These are phyloP conservation scores for Actinomucor elegans DNA, from an alignment of 371 early-diverging fungal genomes.

Conservation along the genomic window DNA sequence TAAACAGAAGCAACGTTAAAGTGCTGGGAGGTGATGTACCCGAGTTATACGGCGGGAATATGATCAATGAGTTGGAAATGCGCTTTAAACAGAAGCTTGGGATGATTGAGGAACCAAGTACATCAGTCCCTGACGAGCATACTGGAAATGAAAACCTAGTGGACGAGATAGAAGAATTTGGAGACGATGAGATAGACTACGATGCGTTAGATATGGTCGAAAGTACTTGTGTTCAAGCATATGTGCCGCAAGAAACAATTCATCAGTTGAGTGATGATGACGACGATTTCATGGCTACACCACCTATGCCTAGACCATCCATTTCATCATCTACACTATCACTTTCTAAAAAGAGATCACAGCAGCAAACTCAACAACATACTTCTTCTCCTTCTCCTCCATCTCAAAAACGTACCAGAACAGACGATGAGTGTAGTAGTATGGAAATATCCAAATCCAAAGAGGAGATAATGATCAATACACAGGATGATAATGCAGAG, in stretches of 20 bases:
- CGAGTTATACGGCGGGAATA: slow-evolving; percentile 28
- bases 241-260: too few species aligned
- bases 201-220: not conserved
- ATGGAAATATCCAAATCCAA: too few species aligned
- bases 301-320: not conserved
- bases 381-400: too few species aligned
- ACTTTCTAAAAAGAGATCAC: not conserved
- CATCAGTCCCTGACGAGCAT: not conserved
- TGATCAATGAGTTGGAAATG: slow-evolving; percentile 26
- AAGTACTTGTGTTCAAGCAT: too few species aligned
- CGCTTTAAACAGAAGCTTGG: slow-evolving; percentile 28
- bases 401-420: too few species aligned
- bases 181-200: not conserved
- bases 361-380: not conserved
- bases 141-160: not conserved
- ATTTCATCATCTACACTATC: not conserved
- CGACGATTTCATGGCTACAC: not conserved
- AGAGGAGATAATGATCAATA: too few species aligned
- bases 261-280: not conserved
- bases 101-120: not conserved
- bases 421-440: too few species aligned
- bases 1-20: slow-evolving; percentile 26
- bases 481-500: not conserved
- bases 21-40: slow-evolving; percentile 38
- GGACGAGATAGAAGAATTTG: not conserved